Evolutionary conservation across 140 eudicot genomes (phyloP).

Genomic region (Ambrosia hybrid): DNA sequence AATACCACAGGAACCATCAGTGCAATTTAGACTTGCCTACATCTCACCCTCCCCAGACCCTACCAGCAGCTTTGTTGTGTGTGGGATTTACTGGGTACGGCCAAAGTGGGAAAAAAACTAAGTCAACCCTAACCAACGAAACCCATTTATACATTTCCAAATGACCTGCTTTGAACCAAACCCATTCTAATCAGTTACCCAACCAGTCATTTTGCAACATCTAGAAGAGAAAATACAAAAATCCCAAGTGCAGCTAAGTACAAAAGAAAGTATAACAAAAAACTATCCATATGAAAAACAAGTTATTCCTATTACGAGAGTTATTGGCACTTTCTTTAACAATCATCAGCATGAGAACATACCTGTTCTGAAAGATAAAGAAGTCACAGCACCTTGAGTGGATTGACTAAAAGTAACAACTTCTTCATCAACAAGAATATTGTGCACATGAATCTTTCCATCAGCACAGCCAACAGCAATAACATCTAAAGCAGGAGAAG

Average conservation of each 20-base stretch:
- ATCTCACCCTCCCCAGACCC: too few species aligned
- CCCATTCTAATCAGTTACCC: neutral
- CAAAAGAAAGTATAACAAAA: neutral
- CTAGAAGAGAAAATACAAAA: neutral
- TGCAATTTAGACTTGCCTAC: too few species aligned
- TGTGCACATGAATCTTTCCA: slow-evolving; percentile 92
- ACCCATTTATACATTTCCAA: too few species aligned
- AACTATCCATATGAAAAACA: neutral
- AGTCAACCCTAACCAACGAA: too few species aligned
- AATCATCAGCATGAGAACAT: slow-evolving; percentile 22
- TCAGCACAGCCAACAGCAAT: slow-evolving; percentile 93
- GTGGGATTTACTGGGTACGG: too few species aligned
- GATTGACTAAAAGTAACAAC: slow-evolving; percentile 76
- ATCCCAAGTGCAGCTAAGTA: neutral
- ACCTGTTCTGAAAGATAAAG: slow-evolving; percentile 92
- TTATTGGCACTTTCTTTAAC: slow-evolving; percentile 6
- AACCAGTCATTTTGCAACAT: neutral
- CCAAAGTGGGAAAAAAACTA: too few species aligned
- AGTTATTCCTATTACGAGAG: neutral
- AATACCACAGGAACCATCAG: too few species aligned
- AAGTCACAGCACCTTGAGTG: slow-evolving; percentile 87
- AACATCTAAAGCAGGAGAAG: slow-evolving; percentile 95
- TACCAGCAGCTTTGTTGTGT: too few species aligned
- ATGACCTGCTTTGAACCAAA: neutral
- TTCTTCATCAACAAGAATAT: slow-evolving; percentile 78